Base-by-base conservation (phyloP, 768 basidiomycete species). In the Glaciozyma antarctica region DNA sequence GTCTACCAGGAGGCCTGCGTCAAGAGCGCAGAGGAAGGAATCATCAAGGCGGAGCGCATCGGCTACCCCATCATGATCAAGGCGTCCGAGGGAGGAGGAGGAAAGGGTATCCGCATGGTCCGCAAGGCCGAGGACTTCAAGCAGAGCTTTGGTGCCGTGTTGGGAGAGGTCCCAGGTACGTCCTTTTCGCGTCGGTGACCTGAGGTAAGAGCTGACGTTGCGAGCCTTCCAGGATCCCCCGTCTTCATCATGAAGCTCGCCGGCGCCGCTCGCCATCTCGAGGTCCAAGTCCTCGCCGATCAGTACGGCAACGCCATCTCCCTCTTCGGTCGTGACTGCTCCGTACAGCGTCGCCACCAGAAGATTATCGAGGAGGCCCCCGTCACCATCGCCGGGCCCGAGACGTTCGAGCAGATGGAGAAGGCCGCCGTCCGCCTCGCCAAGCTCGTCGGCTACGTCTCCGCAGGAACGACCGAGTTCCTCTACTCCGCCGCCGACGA, bases 291-390 rank as follows among this genome's bases (percentile, higher is more conserved):
- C 45, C 85, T 99, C 45, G 95, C 95, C 56, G 95, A 99, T 79
- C 95, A 99, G 77, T 99, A 99, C 76, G 95, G 95, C 63, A 93
- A 95, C 77, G 95, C 95, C 34, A 98, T 99, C 73, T 98, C 95
- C 51, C 82, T 99, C 62, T 99, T 99, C 75, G 95, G 95, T 74
- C 93, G 95, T 73, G 95, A 98, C 77, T 99, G 95, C 77, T 99
- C 95, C 63, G 95, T 99, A 55, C 95, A 99, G 78, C 88, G 95
- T 72, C 88, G 95, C 62, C 95, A 99, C 77, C 95, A 99, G 77
- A 99, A 99, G 81, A 99, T 99, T 73, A 99, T 99, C 68, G 95
- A 99, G 78, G 95, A 99, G 77, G 95, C 95, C 3, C 95, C 95
- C 13, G 94, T 99, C 44, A 98, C 94, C 6, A 98, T 99, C 70